phyloP scores from a whole-genome alignment of 805 yeast species.

The Saccharomycopsis olivae region DNA sequence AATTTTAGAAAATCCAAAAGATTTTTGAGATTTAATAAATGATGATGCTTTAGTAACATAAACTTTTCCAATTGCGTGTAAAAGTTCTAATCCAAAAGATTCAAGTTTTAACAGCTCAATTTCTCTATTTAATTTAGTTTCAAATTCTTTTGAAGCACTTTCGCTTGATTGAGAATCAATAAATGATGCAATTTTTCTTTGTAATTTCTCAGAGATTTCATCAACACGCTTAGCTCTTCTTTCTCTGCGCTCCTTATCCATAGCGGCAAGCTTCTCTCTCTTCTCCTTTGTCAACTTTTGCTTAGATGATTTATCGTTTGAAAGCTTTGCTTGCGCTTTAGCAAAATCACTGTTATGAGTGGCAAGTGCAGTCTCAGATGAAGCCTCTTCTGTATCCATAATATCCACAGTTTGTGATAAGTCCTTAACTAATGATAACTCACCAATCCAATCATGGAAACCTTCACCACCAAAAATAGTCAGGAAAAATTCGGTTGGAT shows the following conservation, averaged over 20 bases:
- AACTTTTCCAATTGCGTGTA: constrained; percentile 73
- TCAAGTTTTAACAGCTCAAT: constrained; percentile 83
- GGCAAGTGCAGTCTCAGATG: constrained; percentile 3
- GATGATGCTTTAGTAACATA: constrained; percentile 70
- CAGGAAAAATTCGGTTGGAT: constrained; percentile 78
- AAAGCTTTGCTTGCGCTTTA: constrained; percentile 21
- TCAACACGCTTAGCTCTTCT: constrained; percentile 39
- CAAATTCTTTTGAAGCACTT: constrained; percentile 40
- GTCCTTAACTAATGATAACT: constrained; percentile 57
- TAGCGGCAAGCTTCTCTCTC: constrained; percentile 39
- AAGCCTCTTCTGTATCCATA: constrained; percentile 21
- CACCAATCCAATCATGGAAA: constrained; percentile 72
- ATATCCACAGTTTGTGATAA: constrained; percentile 47
- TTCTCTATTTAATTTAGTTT: constrained; percentile 43
- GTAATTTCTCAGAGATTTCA: constrained; percentile 40
- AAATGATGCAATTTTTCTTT: constrained; percentile 35
- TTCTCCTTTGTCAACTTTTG: constrained; percentile 27
- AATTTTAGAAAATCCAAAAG: constrained; percentile 80
- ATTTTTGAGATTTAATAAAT: constrained; percentile 61
- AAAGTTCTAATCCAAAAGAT: constrained; percentile 84
- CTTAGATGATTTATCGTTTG: constrained; percentile 24
- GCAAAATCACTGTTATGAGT: constrained; percentile 13
- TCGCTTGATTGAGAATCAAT: constrained; percentile 33
- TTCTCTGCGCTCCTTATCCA: constrained; percentile 45
- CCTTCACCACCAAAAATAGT: constrained; percentile 79